A percentile compares a stretch with the other conserved stretches of the same genome.
These are phyloP conservation scores for Boletus reticulatus DNA, from an alignment of 768 basidiomycete genomes.

Conservation along the genomic window DNA sequence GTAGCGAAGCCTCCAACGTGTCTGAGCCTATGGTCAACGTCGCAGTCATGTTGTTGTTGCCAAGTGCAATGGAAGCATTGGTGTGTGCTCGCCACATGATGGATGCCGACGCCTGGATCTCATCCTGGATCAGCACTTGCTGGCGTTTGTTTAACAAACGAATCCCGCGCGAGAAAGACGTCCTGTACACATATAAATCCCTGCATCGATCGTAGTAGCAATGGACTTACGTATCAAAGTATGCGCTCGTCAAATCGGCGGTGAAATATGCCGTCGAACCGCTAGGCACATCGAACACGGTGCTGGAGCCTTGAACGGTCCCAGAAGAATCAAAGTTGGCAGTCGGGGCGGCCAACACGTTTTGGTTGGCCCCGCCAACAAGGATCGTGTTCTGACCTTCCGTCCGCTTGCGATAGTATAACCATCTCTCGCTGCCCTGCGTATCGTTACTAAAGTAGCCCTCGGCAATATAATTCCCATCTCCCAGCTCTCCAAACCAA, in stretches of 20 bases:
- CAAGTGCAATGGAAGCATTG: constrained; percentile 77
- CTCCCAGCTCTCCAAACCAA: constrained; percentile 95
- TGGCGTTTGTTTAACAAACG: constrained; percentile 78
- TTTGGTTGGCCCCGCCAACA: constrained; percentile 75
- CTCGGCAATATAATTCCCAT: constrained; percentile 73
- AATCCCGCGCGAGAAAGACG: constrained; percentile 80
- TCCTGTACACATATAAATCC: constrained; percentile 36
- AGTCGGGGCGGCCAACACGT: constrained; percentile 64
- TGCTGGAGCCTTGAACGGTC: constrained; percentile 84
- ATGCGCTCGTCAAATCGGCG: constrained; percentile 76
- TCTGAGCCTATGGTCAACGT: constrained; percentile 71
- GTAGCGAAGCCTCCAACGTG: constrained; percentile 61
- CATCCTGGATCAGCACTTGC: constrained; percentile 93
- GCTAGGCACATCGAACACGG: constrained; percentile 59
- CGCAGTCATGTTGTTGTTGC: constrained; percentile 58
- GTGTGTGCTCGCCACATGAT: constrained; percentile 95
- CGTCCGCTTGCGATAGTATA: constrained; percentile 94
- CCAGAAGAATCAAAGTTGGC: constrained; percentile 49
- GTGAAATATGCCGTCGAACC: constrained; percentile 80
- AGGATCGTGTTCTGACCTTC: constrained; percentile 97
- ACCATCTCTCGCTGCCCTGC: constrained; percentile 74
- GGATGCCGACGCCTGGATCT: constrained; percentile 58
- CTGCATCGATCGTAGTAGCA: not conserved
- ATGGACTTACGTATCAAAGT: constrained; percentile 62
- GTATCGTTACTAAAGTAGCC: constrained; percentile 77